Percentiles rank a stretch among this genome's conserved stretches.
These are phyloP conservation scores for Entomortierella lignicola DNA, from an alignment of 192 early-diverging fungal species.

Conservation along the genomic window DNA sequence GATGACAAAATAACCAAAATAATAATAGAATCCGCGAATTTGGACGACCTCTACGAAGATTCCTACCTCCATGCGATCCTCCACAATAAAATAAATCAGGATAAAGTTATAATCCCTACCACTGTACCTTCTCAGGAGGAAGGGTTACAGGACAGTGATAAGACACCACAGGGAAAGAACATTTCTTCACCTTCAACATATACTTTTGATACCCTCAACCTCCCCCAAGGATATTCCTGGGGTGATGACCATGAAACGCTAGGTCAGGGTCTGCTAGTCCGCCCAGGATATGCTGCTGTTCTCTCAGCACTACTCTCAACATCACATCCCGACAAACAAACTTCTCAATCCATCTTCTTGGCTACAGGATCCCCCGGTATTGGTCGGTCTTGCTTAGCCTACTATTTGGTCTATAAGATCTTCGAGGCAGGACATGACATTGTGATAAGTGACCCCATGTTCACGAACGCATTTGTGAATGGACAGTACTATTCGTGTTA, in stretches of 20 bases:
- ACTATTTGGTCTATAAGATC: conserved; percentile 29
- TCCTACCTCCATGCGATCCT: conserved; percentile 39
- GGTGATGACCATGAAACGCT: conserved; percentile 45
- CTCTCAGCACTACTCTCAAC: conserved; percentile 18
- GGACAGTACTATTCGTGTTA: conserved; percentile 31
- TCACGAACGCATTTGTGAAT: conserved; percentile 41
- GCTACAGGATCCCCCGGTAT: conserved; percentile 25
- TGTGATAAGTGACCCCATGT: conserved; percentile 52
- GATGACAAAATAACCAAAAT: not conserved
- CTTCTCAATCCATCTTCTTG: conserved; percentile 23
- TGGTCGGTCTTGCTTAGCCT: conserved; percentile 39
- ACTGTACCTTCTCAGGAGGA: not conserved
- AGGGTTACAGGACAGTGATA: no score
- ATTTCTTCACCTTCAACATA: not conserved
- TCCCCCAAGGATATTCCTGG: conserved; percentile 35
- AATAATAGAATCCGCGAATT: conserved; percentile 25
- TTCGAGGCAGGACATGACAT: conserved; percentile 39
- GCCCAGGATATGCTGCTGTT: conserved; percentile 27
- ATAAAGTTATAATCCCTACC: conserved; percentile 3
- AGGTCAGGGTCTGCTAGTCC: conserved; percentile 20
- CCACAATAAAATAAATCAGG: conserved; percentile 25
- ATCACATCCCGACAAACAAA: not conserved
- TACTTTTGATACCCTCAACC: conserved; percentile 18
- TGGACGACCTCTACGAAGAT: conserved; percentile 49
- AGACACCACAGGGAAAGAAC: not conserved